These are phyloP conservation scores for Marsdenia floribunda DNA, from an alignment of 257 asterid species.

Conservation along the genomic window DNA sequence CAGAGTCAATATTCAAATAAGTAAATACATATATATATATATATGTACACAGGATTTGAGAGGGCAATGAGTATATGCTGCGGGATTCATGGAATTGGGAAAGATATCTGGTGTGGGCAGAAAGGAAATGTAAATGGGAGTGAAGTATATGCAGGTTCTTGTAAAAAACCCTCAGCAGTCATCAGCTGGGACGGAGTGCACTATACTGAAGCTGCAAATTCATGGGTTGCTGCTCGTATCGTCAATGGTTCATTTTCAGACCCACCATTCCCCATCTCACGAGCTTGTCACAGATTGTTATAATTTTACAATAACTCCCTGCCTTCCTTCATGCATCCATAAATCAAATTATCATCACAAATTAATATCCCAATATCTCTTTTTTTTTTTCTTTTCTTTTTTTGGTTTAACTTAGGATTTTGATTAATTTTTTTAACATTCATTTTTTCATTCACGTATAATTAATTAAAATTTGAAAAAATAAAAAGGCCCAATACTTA, in stretches of 20 bases:
- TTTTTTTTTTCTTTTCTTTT: no score
- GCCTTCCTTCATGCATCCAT: no score
- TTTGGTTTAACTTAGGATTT: no score
- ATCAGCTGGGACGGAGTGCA: conserved; percentile 93
- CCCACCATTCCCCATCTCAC: conserved; percentile 38
- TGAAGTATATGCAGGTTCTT: conserved; percentile 52
- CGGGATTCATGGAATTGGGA: conserved; percentile 47
- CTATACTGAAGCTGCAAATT: conserved; percentile 63
- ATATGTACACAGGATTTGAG: conserved; percentile 46
- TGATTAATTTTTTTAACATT: no score
- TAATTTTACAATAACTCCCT: no score
- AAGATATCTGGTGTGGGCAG: conserved; percentile 60
- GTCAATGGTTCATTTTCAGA: conserved; percentile 48
- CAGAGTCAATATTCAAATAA: no score
- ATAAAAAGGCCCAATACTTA: no score
- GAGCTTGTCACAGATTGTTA: conserved; percentile 37
- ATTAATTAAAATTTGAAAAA: no score
- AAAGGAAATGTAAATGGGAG: conserved; percentile 46
- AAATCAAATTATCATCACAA: no score
- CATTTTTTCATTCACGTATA: no score
- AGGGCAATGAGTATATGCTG: conserved; percentile 54
- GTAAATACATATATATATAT: no score
- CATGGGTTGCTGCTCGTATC: conserved; percentile 50
- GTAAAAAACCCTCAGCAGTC: conserved; percentile 36
- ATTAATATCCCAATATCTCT: no score